These are phyloP conservation scores for Sicyos edulis DNA, from an alignment of 306 rosid genomes.

Conservation along the genomic window DNA sequence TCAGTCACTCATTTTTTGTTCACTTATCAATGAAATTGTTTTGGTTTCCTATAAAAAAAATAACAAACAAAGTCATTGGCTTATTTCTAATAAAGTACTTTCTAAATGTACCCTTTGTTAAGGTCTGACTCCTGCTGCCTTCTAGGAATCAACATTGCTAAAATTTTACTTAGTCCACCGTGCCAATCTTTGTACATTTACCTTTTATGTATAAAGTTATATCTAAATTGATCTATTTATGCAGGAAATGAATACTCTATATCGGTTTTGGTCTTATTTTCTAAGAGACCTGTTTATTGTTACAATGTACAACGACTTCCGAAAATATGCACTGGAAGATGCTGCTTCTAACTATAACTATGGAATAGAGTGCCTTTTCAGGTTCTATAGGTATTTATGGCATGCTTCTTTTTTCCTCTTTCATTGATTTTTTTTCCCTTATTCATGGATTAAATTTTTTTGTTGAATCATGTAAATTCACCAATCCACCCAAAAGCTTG, in stretches of 20 bases:
- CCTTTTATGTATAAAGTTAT: no score
- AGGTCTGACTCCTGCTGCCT: neutral
- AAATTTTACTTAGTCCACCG: neutral
- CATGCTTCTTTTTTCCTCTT: neutral
- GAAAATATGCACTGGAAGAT: conserved; percentile 78
- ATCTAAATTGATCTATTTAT: conserved; percentile 17
- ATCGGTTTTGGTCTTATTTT: conserved; percentile 87
- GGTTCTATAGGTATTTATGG: conserved; percentile 71
- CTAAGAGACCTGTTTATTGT: conserved; percentile 67
- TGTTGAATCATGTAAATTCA: no score
- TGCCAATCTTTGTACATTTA: no score
- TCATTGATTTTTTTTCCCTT: no score
- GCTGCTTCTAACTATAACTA: conserved; percentile 82
- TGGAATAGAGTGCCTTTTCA: conserved; percentile 95
- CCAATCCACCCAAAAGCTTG: no score
- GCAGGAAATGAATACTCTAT: conserved; percentile 97
- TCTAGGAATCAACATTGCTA: neutral
- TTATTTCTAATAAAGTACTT: conserved; percentile 7
- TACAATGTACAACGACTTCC: conserved; percentile 80
- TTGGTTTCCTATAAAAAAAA: no score
- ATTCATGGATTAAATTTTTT: neutral
- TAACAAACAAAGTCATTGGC: neutral
- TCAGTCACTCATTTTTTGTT: no score
- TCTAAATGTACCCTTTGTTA: neutral
- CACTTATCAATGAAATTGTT: no score